Percentiles rank a stretch among this genome's conserved stretches.
Conservation (phyloP, 495 filamentous ascomycete genomes). For the Evernia prunastri region DNA sequence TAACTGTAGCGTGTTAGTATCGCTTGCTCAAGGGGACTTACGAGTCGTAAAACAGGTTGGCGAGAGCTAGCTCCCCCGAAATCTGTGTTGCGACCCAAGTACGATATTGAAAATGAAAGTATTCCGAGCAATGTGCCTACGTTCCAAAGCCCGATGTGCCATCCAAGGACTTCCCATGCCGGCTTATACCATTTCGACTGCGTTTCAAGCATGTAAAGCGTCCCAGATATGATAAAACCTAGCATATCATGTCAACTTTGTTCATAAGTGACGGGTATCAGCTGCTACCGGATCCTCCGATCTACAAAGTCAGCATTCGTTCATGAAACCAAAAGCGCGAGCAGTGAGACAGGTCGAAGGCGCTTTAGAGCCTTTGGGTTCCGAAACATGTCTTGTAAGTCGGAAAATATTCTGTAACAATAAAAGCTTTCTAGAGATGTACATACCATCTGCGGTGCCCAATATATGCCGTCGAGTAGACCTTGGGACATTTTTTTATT, state of each 20-base stretch:
- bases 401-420: neutral
- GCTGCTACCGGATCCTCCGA: neutral
- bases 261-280: neutral
- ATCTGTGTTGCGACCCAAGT: neutral
- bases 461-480: slow-evolving; percentile 53
- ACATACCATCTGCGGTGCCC: slow-evolving; percentile 63
- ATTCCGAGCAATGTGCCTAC: slow-evolving; percentile 21
- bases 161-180: slow-evolving; percentile 51
- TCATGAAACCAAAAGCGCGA: slow-evolving; percentile 25
- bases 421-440: slow-evolving; percentile 30
- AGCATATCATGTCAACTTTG: neutral
- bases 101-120: neutral
- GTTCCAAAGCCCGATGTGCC: slow-evolving; percentile 55
- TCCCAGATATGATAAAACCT: slow-evolving; percentile 22
- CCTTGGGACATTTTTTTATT: slow-evolving; percentile 40
- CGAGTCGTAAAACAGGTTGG: neutral
- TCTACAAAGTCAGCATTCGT: slow-evolving; percentile 2
- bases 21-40: neutral
- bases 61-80: neutral
- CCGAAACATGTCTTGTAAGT: neutral
- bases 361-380: slow-evolving; percentile 17
- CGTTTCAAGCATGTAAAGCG: slow-evolving; percentile 64
- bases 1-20: neutral
- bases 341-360: slow-evolving; percentile 20
- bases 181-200: slow-evolving; percentile 61